Evolutionary conservation across 805 yeast species (phyloP).

Genomic region (Naumovozyma dairenensis): DNA sequence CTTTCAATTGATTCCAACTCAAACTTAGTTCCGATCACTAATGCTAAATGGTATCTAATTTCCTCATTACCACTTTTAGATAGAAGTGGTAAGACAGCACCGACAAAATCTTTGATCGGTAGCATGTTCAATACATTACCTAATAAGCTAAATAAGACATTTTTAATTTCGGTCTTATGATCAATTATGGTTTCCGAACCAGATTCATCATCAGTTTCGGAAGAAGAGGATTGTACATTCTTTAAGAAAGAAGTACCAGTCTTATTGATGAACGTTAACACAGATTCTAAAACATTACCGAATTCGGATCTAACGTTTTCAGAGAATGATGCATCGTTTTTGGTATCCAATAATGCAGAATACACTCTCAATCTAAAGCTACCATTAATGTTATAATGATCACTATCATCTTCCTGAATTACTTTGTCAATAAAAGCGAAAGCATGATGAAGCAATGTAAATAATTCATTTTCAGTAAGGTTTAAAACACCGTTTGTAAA

Average conservation of each 20-base stretch:
- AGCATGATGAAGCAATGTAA: conserved; percentile 39
- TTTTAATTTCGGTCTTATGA: conserved; percentile 27
- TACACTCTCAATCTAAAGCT: conserved; percentile 47
- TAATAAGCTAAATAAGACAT: conserved; percentile 44
- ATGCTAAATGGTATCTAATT: conserved; percentile 51
- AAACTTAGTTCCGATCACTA: conserved; percentile 57
- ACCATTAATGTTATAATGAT: conserved; percentile 18
- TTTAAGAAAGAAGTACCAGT: conserved; percentile 4
- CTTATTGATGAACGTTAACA: conserved; percentile 18
- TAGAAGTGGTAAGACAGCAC: conserved; percentile 42
- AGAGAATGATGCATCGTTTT: conserved; percentile 8
- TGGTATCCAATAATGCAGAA: conserved; percentile 37
- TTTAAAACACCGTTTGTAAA: conserved; percentile 54
- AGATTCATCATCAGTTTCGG: conserved; percentile 11
- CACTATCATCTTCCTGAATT: conserved; percentile 30
- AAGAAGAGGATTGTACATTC: conserved; percentile 1
- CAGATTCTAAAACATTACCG: conserved; percentile 16
- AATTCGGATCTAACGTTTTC: conserved; percentile 17
- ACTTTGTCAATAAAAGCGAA: conserved; percentile 49
- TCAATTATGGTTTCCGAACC: conserved; percentile 9
- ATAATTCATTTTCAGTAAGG: conserved; percentile 39
- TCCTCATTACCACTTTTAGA: conserved; percentile 29
- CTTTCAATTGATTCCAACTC: conserved; percentile 54
- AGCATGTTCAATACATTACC: conserved; percentile 56
- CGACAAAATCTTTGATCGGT: conserved; percentile 65